Percentiles rank a stretch among this genome's conserved stretches.
Evolutionary conservation across 331 rosid species (phyloP).

Genomic region (Erythrophleum ivorense): DNA sequence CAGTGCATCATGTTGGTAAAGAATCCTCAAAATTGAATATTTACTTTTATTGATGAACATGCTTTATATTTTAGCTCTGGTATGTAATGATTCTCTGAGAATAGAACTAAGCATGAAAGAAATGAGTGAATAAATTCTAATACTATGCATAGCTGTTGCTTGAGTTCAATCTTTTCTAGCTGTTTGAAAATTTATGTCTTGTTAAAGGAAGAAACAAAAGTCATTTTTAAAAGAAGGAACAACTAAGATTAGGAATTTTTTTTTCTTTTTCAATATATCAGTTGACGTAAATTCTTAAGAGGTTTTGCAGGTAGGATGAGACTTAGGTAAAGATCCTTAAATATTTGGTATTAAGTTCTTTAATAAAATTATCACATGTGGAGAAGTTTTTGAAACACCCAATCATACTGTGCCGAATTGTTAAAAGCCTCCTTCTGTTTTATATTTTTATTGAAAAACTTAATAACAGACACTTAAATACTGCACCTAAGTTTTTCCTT

Average conservation of each 20-base stretch:
- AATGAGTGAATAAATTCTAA: not conserved
- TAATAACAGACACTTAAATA: not conserved
- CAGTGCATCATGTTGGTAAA: not conserved
- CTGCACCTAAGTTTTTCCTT: not conserved
- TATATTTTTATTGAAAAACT: not conserved
- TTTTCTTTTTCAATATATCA: not conserved
- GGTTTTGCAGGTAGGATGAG: not conserved
- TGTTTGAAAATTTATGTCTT: not conserved
- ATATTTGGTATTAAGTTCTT: not conserved
- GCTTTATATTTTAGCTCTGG: not conserved
- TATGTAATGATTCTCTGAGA: not conserved
- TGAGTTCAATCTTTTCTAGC: not conserved
- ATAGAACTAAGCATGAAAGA: too few relatives aligned
- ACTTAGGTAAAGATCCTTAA: not conserved
- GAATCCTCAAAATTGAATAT: not conserved
- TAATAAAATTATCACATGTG: not conserved
- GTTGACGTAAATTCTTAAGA: not conserved
- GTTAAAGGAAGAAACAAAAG: not conserved
- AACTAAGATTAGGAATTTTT: not conserved
- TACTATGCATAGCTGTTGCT: not conserved
- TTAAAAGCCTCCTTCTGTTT: not conserved
- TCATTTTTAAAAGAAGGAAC: not conserved
- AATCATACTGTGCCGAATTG: not conserved
- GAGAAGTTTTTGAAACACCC: not conserved
- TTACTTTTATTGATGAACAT: not conserved